Percentiles rank a stretch among this genome's conserved stretches.
Conservation (phyloP, 75 land plant genomes). For the Chamaecyparis obtusa region DNA sequence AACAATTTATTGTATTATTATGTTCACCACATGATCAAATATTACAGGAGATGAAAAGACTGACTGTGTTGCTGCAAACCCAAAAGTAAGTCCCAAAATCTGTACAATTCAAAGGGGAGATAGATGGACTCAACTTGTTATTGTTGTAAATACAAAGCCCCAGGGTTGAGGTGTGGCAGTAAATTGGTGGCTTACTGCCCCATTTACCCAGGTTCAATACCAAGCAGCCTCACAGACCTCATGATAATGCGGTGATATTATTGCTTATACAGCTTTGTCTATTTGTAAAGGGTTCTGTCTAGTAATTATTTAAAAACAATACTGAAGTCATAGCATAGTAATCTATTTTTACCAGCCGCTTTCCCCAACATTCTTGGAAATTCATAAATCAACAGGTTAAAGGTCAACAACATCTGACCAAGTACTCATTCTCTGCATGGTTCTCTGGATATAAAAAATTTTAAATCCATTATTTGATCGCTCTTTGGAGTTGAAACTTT, state of each 20-base stretch:
- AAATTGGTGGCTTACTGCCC: too few species aligned
- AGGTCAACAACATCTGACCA: neutral
- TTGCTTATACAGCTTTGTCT: neutral
- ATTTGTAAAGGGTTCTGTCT: neutral
- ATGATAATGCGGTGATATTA: neutral
- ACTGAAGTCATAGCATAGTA: neutral
- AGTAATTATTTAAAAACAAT: neutral
- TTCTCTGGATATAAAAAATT: neutral
- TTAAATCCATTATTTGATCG: neutral
- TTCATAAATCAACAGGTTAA: neutral
- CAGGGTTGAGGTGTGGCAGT: too few species aligned
- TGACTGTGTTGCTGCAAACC: too few species aligned
- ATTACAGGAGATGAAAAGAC: neutral
- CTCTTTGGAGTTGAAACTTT: neutral
- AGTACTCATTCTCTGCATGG: neutral
- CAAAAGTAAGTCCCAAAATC: neutral
- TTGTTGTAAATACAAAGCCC: too few species aligned
- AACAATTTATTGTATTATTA: neutral
- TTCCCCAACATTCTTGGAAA: neutral
- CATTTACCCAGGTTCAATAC: neutral
- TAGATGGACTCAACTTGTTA: too few species aligned
- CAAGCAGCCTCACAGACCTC: neutral
- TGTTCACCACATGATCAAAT: neutral
- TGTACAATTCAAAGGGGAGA: too few species aligned
- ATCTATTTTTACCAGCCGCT: neutral